Evolutionary conservation across 78 protist genomes (phyloP).

Genomic region (Cavenderia fasciculata): DNA sequence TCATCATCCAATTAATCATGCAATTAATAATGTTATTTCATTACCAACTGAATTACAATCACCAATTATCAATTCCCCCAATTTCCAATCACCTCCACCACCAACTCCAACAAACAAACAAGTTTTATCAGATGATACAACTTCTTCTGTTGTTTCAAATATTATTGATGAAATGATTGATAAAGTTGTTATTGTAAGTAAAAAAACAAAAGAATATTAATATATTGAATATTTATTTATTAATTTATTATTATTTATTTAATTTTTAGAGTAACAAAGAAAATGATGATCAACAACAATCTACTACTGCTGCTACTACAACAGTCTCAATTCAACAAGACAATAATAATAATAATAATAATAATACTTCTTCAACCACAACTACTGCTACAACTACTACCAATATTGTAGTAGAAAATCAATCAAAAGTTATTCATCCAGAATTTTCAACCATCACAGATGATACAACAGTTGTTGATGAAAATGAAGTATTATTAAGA

Average conservation of each 20-base stretch:
- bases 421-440: slow-evolving; percentile 7
- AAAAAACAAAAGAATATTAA: not conserved
- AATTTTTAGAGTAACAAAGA: not conserved
- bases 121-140: no score
- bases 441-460: no score
- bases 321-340: not conserved
- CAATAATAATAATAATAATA: no score
- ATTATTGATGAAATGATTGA: slow-evolving; percentile 7
- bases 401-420: no score
- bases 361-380: no score
- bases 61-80: not conserved
- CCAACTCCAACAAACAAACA: not conserved
- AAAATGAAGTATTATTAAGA: slow-evolving; percentile 17
- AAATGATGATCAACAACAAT: not conserved
- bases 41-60: slow-evolving; percentile 23
- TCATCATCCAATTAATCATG: not conserved
- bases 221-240: not conserved
- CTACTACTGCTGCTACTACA: not conserved
- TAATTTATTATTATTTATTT: not conserved
- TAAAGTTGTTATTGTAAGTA: slow-evolving; percentile 5
- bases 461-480: slow-evolving; percentile 7
- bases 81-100: not conserved
- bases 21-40: not conserved
- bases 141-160: not conserved
- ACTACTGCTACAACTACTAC: no score